phyloP scores from a whole-genome alignment of 345 rosid species.

The Orychophragmus violaceus region DNA sequence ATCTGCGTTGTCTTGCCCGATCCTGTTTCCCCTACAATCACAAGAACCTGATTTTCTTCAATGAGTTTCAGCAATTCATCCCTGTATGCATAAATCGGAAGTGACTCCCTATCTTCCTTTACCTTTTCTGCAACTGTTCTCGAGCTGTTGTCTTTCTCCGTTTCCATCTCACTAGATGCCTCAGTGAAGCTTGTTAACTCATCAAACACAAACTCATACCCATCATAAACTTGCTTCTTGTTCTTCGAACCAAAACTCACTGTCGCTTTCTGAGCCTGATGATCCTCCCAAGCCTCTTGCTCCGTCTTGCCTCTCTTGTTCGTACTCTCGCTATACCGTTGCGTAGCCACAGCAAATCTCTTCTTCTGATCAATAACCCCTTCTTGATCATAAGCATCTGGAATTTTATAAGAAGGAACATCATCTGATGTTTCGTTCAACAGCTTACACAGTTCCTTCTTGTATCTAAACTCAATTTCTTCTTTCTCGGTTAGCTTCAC shows the following conservation, averaged over 20 bases:
- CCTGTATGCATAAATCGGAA: constrained; percentile 68
- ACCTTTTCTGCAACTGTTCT: not conserved
- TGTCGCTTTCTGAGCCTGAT: constrained; percentile 16
- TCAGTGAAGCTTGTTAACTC: constrained; percentile 2
- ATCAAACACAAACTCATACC: constrained; percentile 20
- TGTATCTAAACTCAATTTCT: constrained; percentile 1
- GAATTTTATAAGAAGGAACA: constrained; percentile 12
- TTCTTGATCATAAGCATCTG: constrained; percentile 26
- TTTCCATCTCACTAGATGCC: not conserved
- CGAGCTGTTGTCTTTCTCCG: not conserved
- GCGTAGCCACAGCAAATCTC: constrained; percentile 13
- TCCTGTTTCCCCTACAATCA: constrained; percentile 93
- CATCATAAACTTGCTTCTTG: constrained; percentile 4
- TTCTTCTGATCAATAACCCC: constrained; percentile 25
- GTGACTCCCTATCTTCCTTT: constrained; percentile 51
- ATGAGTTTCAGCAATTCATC: constrained; percentile 68
- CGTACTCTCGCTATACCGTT: not conserved
- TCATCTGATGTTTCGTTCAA: not conserved
- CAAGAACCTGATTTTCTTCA: constrained; percentile 69
- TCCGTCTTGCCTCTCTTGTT: not conserved
- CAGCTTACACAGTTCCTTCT: constrained; percentile 1
- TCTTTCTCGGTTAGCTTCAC: constrained; percentile 20
- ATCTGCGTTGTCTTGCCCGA: constrained; percentile 95
- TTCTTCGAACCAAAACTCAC: constrained; percentile 1
- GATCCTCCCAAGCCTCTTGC: constrained; percentile 29